Base-by-base conservation (phyloP, 1,284 basidiomycete species). In the Tilletia indica region DNA sequence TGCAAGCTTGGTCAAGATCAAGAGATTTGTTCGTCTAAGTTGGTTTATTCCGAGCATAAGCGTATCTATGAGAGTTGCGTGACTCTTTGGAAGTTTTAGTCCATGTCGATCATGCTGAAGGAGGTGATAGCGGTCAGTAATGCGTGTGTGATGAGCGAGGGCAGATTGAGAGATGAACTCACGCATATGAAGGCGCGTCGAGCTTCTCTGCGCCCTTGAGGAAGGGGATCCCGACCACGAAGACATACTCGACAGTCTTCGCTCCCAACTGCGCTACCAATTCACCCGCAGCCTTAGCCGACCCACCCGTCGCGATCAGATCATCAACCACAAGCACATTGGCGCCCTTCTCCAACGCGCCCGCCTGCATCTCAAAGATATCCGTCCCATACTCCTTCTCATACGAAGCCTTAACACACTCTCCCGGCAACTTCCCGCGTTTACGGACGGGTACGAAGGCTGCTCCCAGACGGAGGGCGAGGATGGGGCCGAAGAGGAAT, bases 371-470 rank as follows among this genome's bases (percentile, higher is more conserved):
- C 86, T 99, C 94, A 81, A 97, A 97, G 12, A 89, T 87, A 83
- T 97, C 95, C 91, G 94, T 82, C 45, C 96, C 97, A 81, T 99
- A 99, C 85, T 99, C 97, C 87, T 98, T 98, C 83, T 90, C 89
- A 82, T 95, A 99, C 64, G 89, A 88, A 2, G 90, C 92, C 70
- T 88, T 87, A 58, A 91, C 89, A 83, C 91, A 92, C 75, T 90
- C 85, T 68, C 97, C 97, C 4, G 97, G 97, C 36, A 99, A 88
- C 86, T 99, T 99, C 16, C 95, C 96, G 75, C 87, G 87, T 87
- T 99, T 99, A 75, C 97, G 89, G 31, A 99, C 94, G 25, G 97
- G 95, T 1, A 98, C 94, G 80, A 99, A 99, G 11, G 93, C 93
- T 2, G 94, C 94, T 34, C 93, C 93, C 48, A 99, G 87, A 71